Evolutionary conservation across 176 grass and related monocot species (phyloP).

Genomic region (bread wheat (Triticum aestivum)): DNA sequence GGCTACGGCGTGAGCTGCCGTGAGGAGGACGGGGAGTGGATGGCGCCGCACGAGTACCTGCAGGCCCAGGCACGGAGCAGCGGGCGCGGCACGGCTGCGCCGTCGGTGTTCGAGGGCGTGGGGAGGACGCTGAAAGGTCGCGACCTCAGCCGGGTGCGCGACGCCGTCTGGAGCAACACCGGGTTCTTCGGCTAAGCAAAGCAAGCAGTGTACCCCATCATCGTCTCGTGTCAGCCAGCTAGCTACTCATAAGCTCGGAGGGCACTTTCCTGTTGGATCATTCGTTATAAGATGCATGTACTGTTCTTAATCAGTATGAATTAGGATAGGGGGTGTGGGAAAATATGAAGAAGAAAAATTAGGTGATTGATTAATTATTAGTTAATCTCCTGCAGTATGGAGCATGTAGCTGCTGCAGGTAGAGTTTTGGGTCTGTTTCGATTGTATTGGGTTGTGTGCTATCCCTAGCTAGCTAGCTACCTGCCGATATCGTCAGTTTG

Average conservation of each 20-base stretch:
- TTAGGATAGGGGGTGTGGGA: not conserved
- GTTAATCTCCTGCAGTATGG: not conserved
- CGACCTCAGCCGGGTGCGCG: conserved; percentile 25
- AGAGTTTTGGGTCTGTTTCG: not conserved
- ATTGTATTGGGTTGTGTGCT: not conserved
- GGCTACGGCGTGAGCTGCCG: conserved; percentile 6
- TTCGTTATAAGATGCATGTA: too few relatives aligned
- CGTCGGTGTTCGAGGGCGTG: conserved; percentile 31
- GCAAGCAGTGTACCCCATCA: not conserved
- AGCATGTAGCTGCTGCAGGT: not conserved
- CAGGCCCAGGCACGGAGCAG: conserved; percentile 7
- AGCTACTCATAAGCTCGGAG: too few relatives aligned
- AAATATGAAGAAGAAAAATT: not conserved
- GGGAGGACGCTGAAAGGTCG: conserved; percentile 34
- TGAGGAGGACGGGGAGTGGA: conserved; percentile 5
- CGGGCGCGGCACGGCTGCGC: not conserved
- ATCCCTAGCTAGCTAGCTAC: not conserved
- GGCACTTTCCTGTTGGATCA: too few relatives aligned
- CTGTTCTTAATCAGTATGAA: not conserved
- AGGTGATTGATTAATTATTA: not conserved
- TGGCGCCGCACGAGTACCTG: conserved; percentile 33
- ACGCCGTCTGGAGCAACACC: conserved; percentile 33
- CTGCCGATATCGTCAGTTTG: not conserved
- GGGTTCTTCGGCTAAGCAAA: conserved; percentile 26
- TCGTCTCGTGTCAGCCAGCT: not conserved